Conservation (phyloP, 306 rosid genomes). For the Lupinus albus region DNA sequence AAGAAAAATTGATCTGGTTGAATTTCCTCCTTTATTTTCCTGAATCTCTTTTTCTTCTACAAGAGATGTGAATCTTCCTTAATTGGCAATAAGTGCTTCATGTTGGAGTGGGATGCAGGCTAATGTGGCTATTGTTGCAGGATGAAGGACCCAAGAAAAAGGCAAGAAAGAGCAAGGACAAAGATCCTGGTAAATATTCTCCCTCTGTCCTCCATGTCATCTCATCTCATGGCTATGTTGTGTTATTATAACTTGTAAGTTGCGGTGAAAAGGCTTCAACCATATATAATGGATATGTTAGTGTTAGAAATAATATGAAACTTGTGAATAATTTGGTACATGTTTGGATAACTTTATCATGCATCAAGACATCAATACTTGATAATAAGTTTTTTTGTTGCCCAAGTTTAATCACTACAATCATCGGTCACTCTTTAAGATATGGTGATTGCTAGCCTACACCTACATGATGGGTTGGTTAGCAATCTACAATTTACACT, state of each 20-base stretch:
- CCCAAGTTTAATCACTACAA: slow-evolving; percentile 24
- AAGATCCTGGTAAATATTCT: slow-evolving; percentile 47
- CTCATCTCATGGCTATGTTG: slow-evolving; percentile 11
- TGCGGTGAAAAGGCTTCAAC: slow-evolving; percentile 6
- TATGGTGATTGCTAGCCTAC: not conserved
- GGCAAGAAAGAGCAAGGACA: slow-evolving; percentile 45
- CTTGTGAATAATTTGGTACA: slow-evolving; percentile 17
- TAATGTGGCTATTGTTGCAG: slow-evolving; percentile 52
- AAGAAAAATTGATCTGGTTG: slow-evolving; percentile 65
- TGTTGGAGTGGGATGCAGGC: slow-evolving; percentile 31
- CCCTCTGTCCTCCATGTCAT: not conserved
- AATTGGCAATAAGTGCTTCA: slow-evolving; percentile 32
- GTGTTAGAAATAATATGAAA: not conserved
- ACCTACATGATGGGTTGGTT: not conserved
- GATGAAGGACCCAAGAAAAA: slow-evolving; percentile 57
- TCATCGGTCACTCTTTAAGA: slow-evolving; percentile 3
- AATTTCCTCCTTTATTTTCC: not conserved
- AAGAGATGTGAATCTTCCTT: slow-evolving; percentile 29
- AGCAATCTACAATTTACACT: not conserved
- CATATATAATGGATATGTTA: slow-evolving; percentile 8
- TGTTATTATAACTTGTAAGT: slow-evolving; percentile 24
- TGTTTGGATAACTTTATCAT: slow-evolving; percentile 17
- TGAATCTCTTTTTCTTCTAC: slow-evolving; percentile 26
- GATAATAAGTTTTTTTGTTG: not conserved
- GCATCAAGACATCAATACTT: slow-evolving; percentile 16